Percentiles rank a stretch among this genome's conserved stretches.
phyloP scores from a whole-genome alignment of 768 basidiomycete genomes.

The Suillus paluster region DNA sequence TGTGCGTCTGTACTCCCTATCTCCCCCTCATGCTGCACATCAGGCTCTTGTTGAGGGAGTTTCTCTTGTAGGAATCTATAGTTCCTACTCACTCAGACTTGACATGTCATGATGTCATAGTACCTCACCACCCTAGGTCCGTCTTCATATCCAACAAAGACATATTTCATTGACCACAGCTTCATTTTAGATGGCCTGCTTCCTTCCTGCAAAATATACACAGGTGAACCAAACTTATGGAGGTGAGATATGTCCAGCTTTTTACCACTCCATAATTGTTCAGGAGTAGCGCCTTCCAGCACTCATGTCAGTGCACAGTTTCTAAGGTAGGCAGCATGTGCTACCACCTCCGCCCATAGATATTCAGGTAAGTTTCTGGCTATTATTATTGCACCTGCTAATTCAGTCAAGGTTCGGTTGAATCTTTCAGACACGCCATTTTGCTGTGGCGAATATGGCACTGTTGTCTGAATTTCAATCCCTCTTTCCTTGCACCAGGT shows the following conservation, averaged over 20 bases:
- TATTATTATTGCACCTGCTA: slow-evolving; percentile 37
- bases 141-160: slow-evolving; percentile 19
- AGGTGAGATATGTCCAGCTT: slow-evolving; percentile 35
- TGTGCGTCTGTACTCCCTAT: neutral
- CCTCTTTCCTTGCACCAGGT: slow-evolving; percentile 27
- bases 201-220: slow-evolving; percentile 19
- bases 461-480: slow-evolving; percentile 35
- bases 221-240: slow-evolving; percentile 19
- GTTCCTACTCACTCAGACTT: neutral
- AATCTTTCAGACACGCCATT: slow-evolving; percentile 42
- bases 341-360: slow-evolving; percentile 38
- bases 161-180: slow-evolving; percentile 13
- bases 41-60: neutral
- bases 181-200: slow-evolving; percentile 16
- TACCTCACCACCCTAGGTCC: slow-evolving; percentile 16
- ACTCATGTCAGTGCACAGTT: slow-evolving; percentile 20
- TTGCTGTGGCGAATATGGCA: slow-evolving; percentile 41
- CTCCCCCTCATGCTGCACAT: neutral
- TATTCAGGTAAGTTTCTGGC: slow-evolving; percentile 25
- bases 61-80: neutral
- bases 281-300: neutral
- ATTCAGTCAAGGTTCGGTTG: slow-evolving; percentile 38
- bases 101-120: slow-evolving; percentile 13
- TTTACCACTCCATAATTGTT: slow-evolving; percentile 12
- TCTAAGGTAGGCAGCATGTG: slow-evolving; percentile 31